A percentile compares a stretch with the other conserved stretches of the same genome.
Conservation (phyloP, 805 yeast genomes). For the Hanseniaspora nectarophila region DNA sequence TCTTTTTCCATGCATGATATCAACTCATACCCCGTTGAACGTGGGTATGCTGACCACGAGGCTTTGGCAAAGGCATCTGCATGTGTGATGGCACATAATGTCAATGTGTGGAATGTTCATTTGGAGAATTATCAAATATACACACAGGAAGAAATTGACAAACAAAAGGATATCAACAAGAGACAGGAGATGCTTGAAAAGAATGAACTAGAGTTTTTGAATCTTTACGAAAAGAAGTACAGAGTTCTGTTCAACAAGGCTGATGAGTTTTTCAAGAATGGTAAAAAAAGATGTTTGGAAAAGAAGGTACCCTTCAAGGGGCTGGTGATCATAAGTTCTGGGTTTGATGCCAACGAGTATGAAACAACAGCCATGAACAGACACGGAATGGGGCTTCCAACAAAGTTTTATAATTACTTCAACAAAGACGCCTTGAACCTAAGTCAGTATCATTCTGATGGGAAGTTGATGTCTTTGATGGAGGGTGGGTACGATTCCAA, state of each 20-base stretch:
- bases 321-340: conserved; percentile 66
- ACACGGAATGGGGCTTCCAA: conserved; percentile 71
- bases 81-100: conserved; percentile 63
- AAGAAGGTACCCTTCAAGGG: conserved; percentile 38
- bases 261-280: conserved; percentile 44
- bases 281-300: conserved; percentile 35
- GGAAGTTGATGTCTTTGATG: conserved; percentile 53
- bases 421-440: conserved; percentile 60
- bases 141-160: conserved; percentile 3
- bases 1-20: conserved; percentile 77
- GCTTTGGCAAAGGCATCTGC: conserved; percentile 65
- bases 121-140: conserved; percentile 42
- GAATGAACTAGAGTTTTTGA: conserved; percentile 33
- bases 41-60: conserved; percentile 61
- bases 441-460: conserved; percentile 49
- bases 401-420: conserved; percentile 60
- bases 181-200: neutral
- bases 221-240: conserved; percentile 49
- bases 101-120: conserved; percentile 77
- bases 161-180: neutral
- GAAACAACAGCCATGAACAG: conserved; percentile 79
- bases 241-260: conserved; percentile 54
- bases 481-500: conserved; percentile 85
- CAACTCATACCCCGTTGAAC: conserved; percentile 74
- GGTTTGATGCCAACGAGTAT: conserved; percentile 77